phyloP scores from a whole-genome alignment of 192 early-diverging fungal genomes.

The Dissophora ornata region DNA sequence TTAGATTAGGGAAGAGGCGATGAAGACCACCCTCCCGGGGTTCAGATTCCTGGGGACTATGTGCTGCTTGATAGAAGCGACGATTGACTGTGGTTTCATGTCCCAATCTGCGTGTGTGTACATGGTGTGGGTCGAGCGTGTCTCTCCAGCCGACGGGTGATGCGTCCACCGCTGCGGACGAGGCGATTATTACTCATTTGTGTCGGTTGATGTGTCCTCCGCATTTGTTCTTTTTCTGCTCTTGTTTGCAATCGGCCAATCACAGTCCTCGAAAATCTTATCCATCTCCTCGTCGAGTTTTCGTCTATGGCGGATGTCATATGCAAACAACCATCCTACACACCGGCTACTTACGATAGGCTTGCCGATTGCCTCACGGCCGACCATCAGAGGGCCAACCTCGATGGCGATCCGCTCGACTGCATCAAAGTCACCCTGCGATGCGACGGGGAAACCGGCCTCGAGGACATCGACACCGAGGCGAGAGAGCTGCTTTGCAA shows the following conservation, averaged over 20 bases:
- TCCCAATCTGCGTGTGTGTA: too few species aligned
- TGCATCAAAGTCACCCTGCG: constrained; percentile 94
- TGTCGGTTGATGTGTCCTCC: neutral
- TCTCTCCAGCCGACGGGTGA: too few species aligned
- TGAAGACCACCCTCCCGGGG: too few species aligned
- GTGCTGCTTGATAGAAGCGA: too few species aligned
- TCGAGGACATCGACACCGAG: constrained; percentile 97
- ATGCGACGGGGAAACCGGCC: constrained; percentile 96
- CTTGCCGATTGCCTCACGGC: constrained; percentile 78
- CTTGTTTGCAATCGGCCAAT: constrained; percentile 15
- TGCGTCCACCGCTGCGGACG: too few species aligned
- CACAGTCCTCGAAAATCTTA: constrained; percentile 21
- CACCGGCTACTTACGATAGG: constrained; percentile 74
- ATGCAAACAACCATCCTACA: neutral
- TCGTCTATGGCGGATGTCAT: neutral
- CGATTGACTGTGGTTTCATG: too few species aligned
- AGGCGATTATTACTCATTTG: constrained; percentile 34
- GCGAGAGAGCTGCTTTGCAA: constrained; percentile 91
- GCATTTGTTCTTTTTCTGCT: neutral
- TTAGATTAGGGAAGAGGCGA: neutral
- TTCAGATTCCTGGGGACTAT: too few species aligned
- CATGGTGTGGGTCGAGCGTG: too few species aligned
- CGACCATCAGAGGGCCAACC: constrained; percentile 86
- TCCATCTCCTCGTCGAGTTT: constrained; percentile 19
- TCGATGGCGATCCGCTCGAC: constrained; percentile 94